These are phyloP conservation scores for Lecanosticta acicola DNA, from an alignment of 2,329 filamentous ascomycete genomes.

Conservation along the genomic window DNA sequence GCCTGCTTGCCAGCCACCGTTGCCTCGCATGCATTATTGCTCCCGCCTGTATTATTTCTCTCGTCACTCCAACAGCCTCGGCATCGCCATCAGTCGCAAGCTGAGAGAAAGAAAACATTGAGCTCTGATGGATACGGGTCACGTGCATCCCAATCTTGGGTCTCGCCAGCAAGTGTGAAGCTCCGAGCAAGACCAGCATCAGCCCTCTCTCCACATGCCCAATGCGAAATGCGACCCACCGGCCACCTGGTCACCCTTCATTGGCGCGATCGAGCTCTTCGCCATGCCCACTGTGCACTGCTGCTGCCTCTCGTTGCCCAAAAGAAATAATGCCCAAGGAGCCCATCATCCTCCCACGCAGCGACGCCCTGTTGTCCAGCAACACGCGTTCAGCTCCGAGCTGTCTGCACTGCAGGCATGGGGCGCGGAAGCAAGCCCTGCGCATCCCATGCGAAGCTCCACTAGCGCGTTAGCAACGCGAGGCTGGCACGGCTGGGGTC, in stretches of 20 bases:
- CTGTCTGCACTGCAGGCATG: not conserved
- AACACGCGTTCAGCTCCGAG: not conserved
- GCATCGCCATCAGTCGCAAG: not conserved
- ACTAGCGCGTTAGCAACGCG: not conserved
- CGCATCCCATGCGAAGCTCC: conserved; percentile 1
- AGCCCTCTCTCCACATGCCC: conserved; percentile 1
- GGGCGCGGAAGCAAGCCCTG: not conserved
- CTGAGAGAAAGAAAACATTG: not conserved
- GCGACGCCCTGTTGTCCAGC: not conserved
- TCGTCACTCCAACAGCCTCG: not conserved
- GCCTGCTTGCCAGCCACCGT: not conserved
- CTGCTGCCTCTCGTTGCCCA: not conserved
- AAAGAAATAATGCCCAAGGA: not conserved
- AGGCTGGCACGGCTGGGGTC: not conserved
- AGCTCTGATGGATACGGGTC: not conserved
- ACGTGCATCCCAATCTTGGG: not conserved
- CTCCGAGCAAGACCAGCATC: conserved; percentile 5
- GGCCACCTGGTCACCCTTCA: conserved; percentile 1
- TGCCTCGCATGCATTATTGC: not conserved
- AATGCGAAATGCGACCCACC: conserved; percentile 2
- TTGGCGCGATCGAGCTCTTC: not conserved
- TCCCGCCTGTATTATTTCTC: not conserved
- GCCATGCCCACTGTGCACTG: not conserved
- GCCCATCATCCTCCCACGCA: not conserved
- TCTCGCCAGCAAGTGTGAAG: no score